Base-by-base conservation (phyloP, 2,329 filamentous ascomycete genomes). In the Nemania serpens region DNA sequence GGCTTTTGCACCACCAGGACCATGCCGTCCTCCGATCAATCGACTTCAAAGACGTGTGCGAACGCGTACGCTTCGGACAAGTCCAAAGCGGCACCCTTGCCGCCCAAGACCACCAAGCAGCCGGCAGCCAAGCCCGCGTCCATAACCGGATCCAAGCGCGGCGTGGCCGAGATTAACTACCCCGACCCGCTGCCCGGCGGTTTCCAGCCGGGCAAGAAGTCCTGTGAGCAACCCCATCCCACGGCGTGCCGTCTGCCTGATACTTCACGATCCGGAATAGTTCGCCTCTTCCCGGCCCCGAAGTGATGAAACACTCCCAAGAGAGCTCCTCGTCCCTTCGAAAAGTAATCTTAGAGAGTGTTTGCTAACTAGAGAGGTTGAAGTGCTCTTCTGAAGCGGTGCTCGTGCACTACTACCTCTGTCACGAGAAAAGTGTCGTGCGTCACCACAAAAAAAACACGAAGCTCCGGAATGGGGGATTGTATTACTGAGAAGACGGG, bases 171-270 rank as follows among this genome's bases (percentile, higher is more conserved):
- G 18, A 59, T 71, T 55, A 71, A 66, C 55, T 72, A 71, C 41
- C 69, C 65, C 18, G 69, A 72, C 41, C 58, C 63, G 37, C 59
- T 71, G 5, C 70, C 70, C 1, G 64, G 67, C 0, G 70, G 69
- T 3, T 72, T 72, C n/a, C 68, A 69, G 20, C 64, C 66, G 13
- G 69, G 70, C 13, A 72, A 71, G 59, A 72, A 70, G 55, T 62
- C 42, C 13, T 39, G 62, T 59, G 55, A 62, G 59, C 52, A 43
- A 52, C 11, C 34, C 47, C 17, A 36, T 25, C 17, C 17, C 17
- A 3, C 5, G 3, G 25, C 13, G 39, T n/a, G n/a, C n/a, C n/a
- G n/a, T n/a, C n/a, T n/a, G n/a, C n/a, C n/a, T n/a, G n/a, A n/a
- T n/a, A n/a, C n/a, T n/a, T n/a, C n/a, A n/a, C n/a, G n/a, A n/a